Base-by-base conservation (phyloP, 768 basidiomycete genomes). In the Lactarius hengduanensis region DNA sequence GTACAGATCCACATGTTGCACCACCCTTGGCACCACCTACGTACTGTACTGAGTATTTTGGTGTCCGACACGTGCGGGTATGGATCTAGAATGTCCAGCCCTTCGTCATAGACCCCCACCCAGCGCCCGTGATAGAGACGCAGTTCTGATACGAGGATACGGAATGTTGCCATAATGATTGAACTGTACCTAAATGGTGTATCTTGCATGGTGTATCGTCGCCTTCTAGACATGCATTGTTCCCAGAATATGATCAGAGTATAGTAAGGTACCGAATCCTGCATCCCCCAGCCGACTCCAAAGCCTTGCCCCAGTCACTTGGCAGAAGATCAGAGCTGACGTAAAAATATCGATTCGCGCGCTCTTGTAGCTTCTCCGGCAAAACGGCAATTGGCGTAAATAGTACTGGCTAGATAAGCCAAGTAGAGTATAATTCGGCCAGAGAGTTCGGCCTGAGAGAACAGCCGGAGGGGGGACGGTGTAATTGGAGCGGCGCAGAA, bases 301-400 rank as follows among this genome's bases (percentile, higher is more conserved):
- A 55, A 30, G 15, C 26, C 18, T 10, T 45, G 20, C 8, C 43
- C 9, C 45, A 47, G 45, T n/a, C n/a, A 45, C 26, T 26, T 26
- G 26, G 26, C 26, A 26, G 26, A 26, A 26, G 26, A 26, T 26
- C n/a, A 47, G 45, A 47, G n/a, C 45, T 11, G n/a, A 30, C 28
- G 26, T 28, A 55, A 78, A 73, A 13, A 63, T 60, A 53, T 67
- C 54, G 15, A 40, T 11, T 30, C 28, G 63, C 47, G 34, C 53
- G n/a, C 26, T 26, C 26, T 26, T 26, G 26, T 26, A 26, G 26
- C 38, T 61, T 50, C 43, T 43, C 32, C 26, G 34, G 30, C 36
- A 34, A 57, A 36, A 11, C 34, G 3, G 57, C 22, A 43, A 40
- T 57, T 57, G 11, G 65, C n/a, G 26, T 26, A 26, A 26, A 26